Evolutionary conservation across 768 basidiomycete species (phyloP).

Genomic region (Panaeolus papilionaceus): DNA sequence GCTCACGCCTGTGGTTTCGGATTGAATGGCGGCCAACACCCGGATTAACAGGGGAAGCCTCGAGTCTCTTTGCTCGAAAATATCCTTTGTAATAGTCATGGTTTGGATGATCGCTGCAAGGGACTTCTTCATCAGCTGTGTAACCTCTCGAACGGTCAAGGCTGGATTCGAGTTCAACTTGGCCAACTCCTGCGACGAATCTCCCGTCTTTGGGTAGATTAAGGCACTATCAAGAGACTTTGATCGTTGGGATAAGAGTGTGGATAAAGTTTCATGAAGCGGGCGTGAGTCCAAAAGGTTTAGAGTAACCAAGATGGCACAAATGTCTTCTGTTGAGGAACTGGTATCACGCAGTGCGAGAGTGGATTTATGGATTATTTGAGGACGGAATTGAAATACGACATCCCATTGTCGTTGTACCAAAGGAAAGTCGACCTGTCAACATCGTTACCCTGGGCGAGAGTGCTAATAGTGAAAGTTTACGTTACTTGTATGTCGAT

Average conservation of each 20-base stretch:
- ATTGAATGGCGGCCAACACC: slow-evolving; percentile 69
- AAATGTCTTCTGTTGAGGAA: slow-evolving; percentile 62
- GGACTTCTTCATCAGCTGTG: slow-evolving; percentile 54
- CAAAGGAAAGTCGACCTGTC: slow-evolving; percentile 84
- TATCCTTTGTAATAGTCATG: slow-evolving; percentile 55
- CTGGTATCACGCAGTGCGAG: slow-evolving; percentile 71
- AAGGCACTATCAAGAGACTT: slow-evolving; percentile 57
- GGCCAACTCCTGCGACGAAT: neutral
- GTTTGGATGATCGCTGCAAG: slow-evolving; percentile 67
- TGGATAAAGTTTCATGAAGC: slow-evolving; percentile 70
- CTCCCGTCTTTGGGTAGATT: slow-evolving; percentile 21
- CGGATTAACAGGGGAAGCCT: slow-evolving; percentile 55
- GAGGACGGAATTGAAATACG: slow-evolving; percentile 83
- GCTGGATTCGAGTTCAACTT: neutral
- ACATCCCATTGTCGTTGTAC: slow-evolving; percentile 94
- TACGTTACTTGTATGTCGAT: slow-evolving; percentile 65
- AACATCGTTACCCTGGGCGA: neutral
- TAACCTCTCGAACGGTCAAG: slow-evolving; percentile 50
- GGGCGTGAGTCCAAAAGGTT: slow-evolving; percentile 91
- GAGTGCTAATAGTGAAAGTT: neutral
- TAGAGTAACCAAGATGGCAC: slow-evolving; percentile 81
- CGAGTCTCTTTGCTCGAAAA: slow-evolving; percentile 54
- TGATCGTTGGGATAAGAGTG: slow-evolving; percentile 75
- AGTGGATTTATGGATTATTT: slow-evolving; percentile 90
- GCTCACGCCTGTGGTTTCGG: slow-evolving; percentile 41